Evolutionary conservation across 208 protist genomes (phyloP).

Genomic region (Crithidia expoeki): DNA sequence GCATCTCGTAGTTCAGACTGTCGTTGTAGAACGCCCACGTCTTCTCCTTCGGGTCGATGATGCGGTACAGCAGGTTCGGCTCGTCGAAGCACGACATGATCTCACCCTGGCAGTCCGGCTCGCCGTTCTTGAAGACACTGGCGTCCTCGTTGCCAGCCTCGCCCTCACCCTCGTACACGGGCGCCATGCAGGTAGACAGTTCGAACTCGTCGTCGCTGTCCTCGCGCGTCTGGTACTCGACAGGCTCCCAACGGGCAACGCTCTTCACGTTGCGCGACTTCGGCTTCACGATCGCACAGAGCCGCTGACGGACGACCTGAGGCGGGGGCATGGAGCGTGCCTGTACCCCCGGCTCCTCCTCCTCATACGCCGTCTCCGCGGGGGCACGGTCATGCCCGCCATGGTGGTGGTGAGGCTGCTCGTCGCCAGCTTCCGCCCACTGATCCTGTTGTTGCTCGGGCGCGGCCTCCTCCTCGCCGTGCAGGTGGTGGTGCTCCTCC

Average conservation of each 20-base stretch:
- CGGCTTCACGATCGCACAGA: slow-evolving; percentile 36
- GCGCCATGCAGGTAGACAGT: slow-evolving; percentile 41
- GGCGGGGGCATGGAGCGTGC: slow-evolving; percentile 11
- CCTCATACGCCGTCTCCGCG: not conserved
- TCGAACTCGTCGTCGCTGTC: slow-evolving; percentile 79
- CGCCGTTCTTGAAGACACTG: slow-evolving; percentile 30
- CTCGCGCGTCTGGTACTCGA: slow-evolving; percentile 31
- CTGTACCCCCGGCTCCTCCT: not conserved
- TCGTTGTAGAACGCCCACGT: slow-evolving; percentile 84
- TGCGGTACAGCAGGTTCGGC: slow-evolving; percentile 59
- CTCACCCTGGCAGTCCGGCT: slow-evolving; percentile 18
- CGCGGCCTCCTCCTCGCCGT: slow-evolving; percentile 46
- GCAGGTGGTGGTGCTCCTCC: too few species aligned
- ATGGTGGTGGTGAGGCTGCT: slow-evolving; percentile 5
- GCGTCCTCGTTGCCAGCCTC: slow-evolving; percentile 17
- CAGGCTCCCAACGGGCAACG: slow-evolving; percentile 60
- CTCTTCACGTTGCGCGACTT: slow-evolving; percentile 39
- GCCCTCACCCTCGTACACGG: slow-evolving; percentile 42
- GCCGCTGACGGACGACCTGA: not conserved
- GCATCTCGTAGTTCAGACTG: slow-evolving; percentile 59
- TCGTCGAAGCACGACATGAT: slow-evolving; percentile 37
- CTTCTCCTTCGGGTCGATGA: slow-evolving; percentile 42
- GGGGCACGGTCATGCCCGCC: not conserved
- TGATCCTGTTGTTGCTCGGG: not conserved
- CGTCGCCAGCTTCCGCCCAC: slow-evolving; percentile 8